These are phyloP conservation scores for Leptomonas seymouri DNA, from an alignment of 208 protist species.

Conservation along the genomic window DNA sequence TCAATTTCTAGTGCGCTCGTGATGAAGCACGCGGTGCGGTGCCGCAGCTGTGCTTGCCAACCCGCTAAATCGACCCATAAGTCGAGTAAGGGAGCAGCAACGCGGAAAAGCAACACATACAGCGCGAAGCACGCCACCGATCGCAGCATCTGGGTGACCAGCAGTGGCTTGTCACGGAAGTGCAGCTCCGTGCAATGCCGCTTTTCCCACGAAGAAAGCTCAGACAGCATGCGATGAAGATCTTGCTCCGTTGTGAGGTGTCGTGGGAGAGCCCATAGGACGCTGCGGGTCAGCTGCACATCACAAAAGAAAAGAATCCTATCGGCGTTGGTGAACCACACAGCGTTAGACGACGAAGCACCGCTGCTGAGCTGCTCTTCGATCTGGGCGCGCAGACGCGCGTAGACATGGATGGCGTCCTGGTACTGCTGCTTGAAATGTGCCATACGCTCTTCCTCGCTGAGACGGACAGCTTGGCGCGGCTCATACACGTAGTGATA, in stretches of 20 bases:
- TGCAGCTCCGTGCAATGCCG: constrained; percentile 62
- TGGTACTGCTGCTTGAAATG: constrained; percentile 17
- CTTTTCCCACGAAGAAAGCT: constrained; percentile 43
- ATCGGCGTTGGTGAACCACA: constrained; percentile 45
- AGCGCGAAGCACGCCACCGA: constrained; percentile 44
- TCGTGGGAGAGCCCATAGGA: constrained; percentile 41
- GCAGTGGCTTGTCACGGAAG: constrained; percentile 54
- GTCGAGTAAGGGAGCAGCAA: constrained; percentile 25
- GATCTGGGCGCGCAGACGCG: constrained; percentile 21
- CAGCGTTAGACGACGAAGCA: neutral
- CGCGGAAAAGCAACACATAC: constrained; percentile 57
- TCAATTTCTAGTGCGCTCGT: constrained; percentile 43
- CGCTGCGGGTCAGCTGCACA: constrained; percentile 44
- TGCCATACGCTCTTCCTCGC: constrained; percentile 19
- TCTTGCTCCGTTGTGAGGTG: constrained; percentile 38
- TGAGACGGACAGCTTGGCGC: constrained; percentile 10
- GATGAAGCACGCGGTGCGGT: constrained; percentile 42
- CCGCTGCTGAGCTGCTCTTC: constrained; percentile 22
- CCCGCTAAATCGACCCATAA: constrained; percentile 18
- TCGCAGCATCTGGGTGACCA: constrained; percentile 34
- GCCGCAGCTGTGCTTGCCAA: constrained; percentile 31
- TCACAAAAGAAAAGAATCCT: constrained; percentile 65
- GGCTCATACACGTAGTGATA: constrained; percentile 56
- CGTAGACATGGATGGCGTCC: constrained; percentile 29
- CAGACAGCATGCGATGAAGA: constrained; percentile 30